A percentile compares a stretch with the other conserved stretches of the same genome.
These are phyloP conservation scores for Trifolium repens DNA, from an alignment of 306 rosid genomes.

Conservation along the genomic window DNA sequence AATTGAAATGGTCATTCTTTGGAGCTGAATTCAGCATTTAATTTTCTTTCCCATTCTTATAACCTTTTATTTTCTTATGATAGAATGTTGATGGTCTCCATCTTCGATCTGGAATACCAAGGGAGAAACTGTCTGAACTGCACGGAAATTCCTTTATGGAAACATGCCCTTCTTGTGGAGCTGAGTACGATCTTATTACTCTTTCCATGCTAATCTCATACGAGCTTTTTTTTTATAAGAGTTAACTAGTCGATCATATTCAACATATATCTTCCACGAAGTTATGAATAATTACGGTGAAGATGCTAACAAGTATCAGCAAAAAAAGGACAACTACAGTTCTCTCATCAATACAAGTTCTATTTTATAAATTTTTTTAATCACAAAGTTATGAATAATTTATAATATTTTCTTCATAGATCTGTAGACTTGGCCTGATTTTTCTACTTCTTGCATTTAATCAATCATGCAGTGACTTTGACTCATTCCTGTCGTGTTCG, in stretches of 20 bases:
- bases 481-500: not conserved
- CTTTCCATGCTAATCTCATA: slow-evolving; percentile 13
- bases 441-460: slow-evolving; percentile 31
- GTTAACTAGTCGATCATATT: slow-evolving; percentile 20
- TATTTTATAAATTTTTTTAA: slow-evolving; percentile 17
- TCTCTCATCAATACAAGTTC: slow-evolving; percentile 30
- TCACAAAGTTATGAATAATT: not conserved
- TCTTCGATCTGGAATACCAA: slow-evolving; percentile 95
- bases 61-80: slow-evolving; percentile 43
- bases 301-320: slow-evolving; percentile 30
- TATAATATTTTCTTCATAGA: slow-evolving; percentile 5
- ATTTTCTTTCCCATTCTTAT: slow-evolving; percentile 11
- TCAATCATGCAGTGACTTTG: slow-evolving; percentile 19
- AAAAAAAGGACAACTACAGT: not conserved
- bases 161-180: slow-evolving; percentile 88
- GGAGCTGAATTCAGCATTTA: slow-evolving; percentile 6
- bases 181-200: slow-evolving; percentile 67
- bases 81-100: slow-evolving; percentile 99
- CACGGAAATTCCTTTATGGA: slow-evolving; percentile 99
- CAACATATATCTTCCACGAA: slow-evolving; percentile 28
- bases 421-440: slow-evolving; percentile 16
- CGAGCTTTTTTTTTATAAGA: not conserved
- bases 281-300: slow-evolving; percentile 12
- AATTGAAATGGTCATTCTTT: slow-evolving; percentile 20
- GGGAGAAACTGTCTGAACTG: slow-evolving; percentile 94